Evolutionary conservation across 2,329 filamentous ascomycete species (phyloP).

Genomic region (Incumbomyces delicatus): DNA sequence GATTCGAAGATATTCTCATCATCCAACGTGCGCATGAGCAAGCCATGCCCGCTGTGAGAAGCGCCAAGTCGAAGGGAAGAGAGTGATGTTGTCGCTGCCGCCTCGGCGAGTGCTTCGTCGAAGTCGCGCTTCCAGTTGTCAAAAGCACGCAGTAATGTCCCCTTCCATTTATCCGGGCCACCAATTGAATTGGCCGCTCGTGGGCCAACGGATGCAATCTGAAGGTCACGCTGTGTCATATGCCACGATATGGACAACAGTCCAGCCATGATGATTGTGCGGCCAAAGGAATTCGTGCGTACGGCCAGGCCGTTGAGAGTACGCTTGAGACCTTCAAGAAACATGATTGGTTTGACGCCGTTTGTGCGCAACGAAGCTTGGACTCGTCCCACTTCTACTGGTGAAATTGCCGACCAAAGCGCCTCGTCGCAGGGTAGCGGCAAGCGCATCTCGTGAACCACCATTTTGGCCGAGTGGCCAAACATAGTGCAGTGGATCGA

Average conservation of each 20-base stretch:
- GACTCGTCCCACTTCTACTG: slow-evolving; percentile 72
- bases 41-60: slow-evolving; percentile 30
- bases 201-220: slow-evolving; percentile 70
- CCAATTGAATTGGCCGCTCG: slow-evolving; percentile 65
- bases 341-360: slow-evolving; percentile 74
- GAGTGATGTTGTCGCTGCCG: slow-evolving; percentile 26
- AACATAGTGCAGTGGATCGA: slow-evolving; percentile 97
- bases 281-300: slow-evolving; percentile 83
- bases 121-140: slow-evolving; percentile 92
- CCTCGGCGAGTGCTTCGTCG: slow-evolving; percentile 64
- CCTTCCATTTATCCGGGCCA: slow-evolving; percentile 83
- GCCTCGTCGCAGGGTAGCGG: slow-evolving; percentile 87
- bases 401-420: slow-evolving; percentile 82
- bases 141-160: slow-evolving; percentile 74
- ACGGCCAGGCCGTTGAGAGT: slow-evolving; percentile 80
- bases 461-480: slow-evolving; percentile 93
- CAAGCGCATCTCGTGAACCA: slow-evolving; percentile 86
- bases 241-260: slow-evolving; percentile 92
- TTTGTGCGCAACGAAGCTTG: slow-evolving; percentile 72
- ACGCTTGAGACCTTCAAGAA: slow-evolving; percentile 81
- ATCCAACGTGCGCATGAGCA: slow-evolving; percentile 34
- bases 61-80: slow-evolving; percentile 24
- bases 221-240: slow-evolving; percentile 91
- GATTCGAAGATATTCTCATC: slow-evolving; percentile 75
- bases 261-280: slow-evolving; percentile 88